Evolutionary conservation across 2,329 filamentous ascomycete species (phyloP).

Genomic region (Tolypocladium pustulatum): DNA sequence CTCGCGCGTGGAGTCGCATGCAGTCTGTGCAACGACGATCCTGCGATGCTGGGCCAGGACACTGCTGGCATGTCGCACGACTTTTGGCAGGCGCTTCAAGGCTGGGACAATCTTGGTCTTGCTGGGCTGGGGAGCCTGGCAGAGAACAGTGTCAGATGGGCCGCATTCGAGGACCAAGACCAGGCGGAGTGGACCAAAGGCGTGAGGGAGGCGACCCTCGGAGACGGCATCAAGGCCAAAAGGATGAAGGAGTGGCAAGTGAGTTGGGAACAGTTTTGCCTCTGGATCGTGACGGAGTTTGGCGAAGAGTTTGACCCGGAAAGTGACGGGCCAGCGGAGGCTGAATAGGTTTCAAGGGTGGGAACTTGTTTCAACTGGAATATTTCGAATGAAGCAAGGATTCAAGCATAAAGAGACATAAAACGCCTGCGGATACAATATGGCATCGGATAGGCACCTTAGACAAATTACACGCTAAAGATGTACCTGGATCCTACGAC

Average conservation of each 20-base stretch:
- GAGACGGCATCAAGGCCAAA: conserved; percentile 58
- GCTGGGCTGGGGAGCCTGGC: conserved; percentile 78
- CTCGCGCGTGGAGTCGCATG: conserved; percentile 77
- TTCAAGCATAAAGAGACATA: background rate
- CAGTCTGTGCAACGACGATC: conserved; percentile 82
- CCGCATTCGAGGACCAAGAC: conserved; percentile 72
- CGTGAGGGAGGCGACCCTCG: conserved; percentile 64
- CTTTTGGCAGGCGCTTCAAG: conserved; percentile 88
- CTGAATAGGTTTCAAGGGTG: background rate
- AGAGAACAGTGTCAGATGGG: conserved; percentile 88
- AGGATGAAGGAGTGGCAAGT: conserved; percentile 68
- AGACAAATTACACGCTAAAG: background rate
- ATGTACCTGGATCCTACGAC: background rate
- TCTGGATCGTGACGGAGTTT: conserved; percentile 79
- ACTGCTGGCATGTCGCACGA: conserved; percentile 78
- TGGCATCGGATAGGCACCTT: background rate
- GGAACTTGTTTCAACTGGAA: background rate
- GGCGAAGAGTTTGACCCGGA: conserved; percentile 46
- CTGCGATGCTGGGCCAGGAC: conserved; percentile 77
- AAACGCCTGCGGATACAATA: background rate
- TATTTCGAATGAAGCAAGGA: background rate
- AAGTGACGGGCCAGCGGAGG: conserved; percentile 1
- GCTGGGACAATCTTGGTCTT: conserved; percentile 82
- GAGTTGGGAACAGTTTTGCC: conserved; percentile 82
- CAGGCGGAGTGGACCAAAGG: conserved; percentile 60